phyloP scores from a whole-genome alignment of 495 filamentous ascomycete species.

The Aspergillus incahuasiensis region DNA sequence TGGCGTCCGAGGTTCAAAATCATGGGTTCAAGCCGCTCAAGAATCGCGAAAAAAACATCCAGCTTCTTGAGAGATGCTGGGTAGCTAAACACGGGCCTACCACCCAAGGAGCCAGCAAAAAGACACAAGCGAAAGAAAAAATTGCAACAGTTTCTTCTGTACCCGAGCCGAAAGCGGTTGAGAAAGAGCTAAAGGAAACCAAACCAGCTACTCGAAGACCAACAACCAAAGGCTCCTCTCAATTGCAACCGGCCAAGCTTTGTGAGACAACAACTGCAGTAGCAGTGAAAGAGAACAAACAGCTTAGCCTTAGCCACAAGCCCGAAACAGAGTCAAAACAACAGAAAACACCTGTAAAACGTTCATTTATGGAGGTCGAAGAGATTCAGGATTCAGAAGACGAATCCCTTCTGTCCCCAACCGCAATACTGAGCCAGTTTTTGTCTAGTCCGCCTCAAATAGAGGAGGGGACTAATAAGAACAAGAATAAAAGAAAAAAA shows the following conservation, averaged over 20 bases:
- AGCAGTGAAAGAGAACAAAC: neutral
- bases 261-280: neutral
- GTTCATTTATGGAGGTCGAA: conserved; percentile 35
- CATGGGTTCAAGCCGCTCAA: conserved; percentile 76
- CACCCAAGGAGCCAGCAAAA: neutral
- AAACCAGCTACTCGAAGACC: conserved; percentile 9
- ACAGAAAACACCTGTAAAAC: neutral
- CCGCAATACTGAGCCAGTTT: conserved; percentile 25
- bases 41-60: conserved; percentile 65
- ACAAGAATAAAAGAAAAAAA: neutral
- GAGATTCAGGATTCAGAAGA: conserved; percentile 68
- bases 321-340: neutral
- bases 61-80: conserved; percentile 72
- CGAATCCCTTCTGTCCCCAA: conserved; percentile 34
- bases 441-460: neutral
- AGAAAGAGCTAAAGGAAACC: neutral
- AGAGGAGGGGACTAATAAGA: neutral
- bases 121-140: conserved; percentile 2
- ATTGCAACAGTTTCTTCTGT: neutral
- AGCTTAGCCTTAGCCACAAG: neutral
- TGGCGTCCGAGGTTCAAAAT: conserved; percentile 55
- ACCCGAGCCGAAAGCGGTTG: conserved; percentile 3
- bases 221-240: conserved; percentile 10
- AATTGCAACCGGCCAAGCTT: neutral
- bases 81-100: conserved; percentile 36